Percentiles rank a stretch among this genome's conserved stretches.
These are phyloP conservation scores for Amaranthus palmeri DNA, from an alignment of 148 eudicot species.

Conservation along the genomic window DNA sequence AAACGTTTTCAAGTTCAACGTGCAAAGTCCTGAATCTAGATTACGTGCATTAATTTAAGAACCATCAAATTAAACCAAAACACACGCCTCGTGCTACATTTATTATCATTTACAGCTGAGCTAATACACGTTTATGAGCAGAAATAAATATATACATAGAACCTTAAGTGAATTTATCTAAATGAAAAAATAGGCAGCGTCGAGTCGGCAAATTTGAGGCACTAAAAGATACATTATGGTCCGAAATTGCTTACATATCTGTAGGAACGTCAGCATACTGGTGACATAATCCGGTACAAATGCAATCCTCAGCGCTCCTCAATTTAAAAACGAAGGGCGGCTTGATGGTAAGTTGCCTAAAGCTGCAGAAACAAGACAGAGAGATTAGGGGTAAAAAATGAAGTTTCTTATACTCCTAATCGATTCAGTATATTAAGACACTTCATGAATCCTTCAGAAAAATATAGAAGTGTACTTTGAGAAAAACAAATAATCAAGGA, in stretches of 20 bases:
- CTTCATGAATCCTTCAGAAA: too few species aligned
- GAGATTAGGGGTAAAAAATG: too few species aligned
- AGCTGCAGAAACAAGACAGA: slow-evolving; percentile 5
- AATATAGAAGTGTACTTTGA: too few species aligned
- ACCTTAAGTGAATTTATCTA: not conserved
- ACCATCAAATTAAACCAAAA: not conserved
- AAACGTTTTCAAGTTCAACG: not conserved
- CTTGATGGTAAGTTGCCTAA: not conserved
- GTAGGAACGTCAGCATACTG: slow-evolving; percentile 7
- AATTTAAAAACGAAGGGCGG: not conserved
- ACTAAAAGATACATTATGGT: slow-evolving; percentile 13
- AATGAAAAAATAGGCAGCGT: slow-evolving; percentile 1
- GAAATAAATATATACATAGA: slow-evolving; percentile 19
- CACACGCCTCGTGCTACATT: not conserved
- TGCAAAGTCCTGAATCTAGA: not conserved
- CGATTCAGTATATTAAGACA: too few species aligned
- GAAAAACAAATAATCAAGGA: too few species aligned
- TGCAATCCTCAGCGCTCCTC: slow-evolving; percentile 18
- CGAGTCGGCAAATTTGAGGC: not conserved
- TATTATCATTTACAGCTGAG: slow-evolving; percentile 19
- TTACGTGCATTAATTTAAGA: not conserved
- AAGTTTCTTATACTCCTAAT: too few species aligned
- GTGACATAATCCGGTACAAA: slow-evolving; percentile 4
- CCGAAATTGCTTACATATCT: slow-evolving; percentile 20
- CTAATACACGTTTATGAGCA: not conserved